Percentiles rank a stretch among this genome's conserved stretches.
Evolutionary conservation across 2,329 filamentous ascomycete genomes (phyloP).

Genomic region (Sporothrix protearum): DNA sequence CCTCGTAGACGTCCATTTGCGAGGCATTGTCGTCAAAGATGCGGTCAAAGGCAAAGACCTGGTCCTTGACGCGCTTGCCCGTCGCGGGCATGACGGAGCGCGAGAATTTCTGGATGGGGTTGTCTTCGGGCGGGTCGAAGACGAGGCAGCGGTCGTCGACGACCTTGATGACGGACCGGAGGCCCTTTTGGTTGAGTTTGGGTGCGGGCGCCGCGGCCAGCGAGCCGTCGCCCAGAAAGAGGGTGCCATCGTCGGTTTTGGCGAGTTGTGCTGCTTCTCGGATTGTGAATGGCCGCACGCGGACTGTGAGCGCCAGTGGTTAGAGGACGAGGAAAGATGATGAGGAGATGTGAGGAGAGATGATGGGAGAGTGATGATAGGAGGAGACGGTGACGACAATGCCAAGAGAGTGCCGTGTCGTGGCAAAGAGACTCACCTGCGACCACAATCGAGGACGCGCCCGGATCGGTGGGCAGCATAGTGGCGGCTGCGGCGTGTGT

Average conservation of each 20-base stretch:
- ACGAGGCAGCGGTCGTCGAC: constrained; percentile 93
- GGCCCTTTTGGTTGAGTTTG: constrained; percentile 79
- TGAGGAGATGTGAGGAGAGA: no score
- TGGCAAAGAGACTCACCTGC: constrained; percentile 52
- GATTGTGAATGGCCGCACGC: constrained; percentile 73
- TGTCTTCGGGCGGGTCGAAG: constrained; percentile 96
- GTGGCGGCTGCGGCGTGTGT: constrained; percentile 23
- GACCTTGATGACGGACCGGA: constrained; percentile 90
- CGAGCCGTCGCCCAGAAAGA: constrained; percentile 96
- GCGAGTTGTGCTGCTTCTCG: constrained; percentile 89
- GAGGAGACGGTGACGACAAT: background rate
- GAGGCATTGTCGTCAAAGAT: constrained; percentile 95
- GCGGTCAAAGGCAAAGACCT: constrained; percentile 93
- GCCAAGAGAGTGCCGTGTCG: background rate
- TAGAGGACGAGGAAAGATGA: constrained; percentile 20
- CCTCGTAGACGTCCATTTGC: constrained; percentile 91
- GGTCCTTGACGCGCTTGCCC: constrained; percentile 93
- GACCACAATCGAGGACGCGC: constrained; percentile 57
- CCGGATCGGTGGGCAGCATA: constrained; percentile 42
- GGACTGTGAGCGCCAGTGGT: constrained; percentile 46
- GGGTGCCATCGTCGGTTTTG: constrained; percentile 73
- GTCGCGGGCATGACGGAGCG: constrained; percentile 70
- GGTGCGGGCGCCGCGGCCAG: constrained; percentile 82
- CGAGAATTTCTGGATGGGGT: constrained; percentile 81
- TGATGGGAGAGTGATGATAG: no score